phyloP scores from a whole-genome alignment of 1,284 basidiomycete species.

The Puccinia coronata region DNA sequence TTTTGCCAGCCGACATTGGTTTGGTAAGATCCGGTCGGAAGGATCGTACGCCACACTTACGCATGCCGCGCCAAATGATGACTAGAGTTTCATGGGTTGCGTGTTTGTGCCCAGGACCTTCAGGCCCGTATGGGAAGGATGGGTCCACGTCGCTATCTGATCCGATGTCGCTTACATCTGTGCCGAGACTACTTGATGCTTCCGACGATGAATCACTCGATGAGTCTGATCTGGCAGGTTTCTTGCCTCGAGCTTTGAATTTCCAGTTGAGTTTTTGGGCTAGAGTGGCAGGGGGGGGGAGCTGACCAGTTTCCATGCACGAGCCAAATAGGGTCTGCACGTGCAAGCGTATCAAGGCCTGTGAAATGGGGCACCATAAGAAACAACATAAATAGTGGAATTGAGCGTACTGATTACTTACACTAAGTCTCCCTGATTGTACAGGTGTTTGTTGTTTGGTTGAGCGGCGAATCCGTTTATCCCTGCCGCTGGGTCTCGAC shows the following conservation, averaged over 20 bases:
- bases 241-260: too few relatives aligned
- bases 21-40: neutral
- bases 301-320: neutral
- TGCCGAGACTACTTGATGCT: too few relatives aligned
- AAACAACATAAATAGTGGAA: neutral
- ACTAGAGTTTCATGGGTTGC: neutral
- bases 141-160: neutral
- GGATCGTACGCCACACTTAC: neutral
- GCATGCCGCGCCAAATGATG: conserved; percentile 24
- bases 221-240: neutral
- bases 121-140: neutral
- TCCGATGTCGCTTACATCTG: too few relatives aligned
- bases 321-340: neutral
- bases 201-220: neutral
- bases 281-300: neutral
- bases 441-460: too few relatives aligned
- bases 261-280: neutral
- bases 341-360: neutral
- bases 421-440: neutral
- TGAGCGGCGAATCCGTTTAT: neutral
- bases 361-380: neutral
- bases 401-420: neutral
- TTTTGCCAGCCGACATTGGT: neutral
- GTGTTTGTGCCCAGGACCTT: conserved; percentile 10
- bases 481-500: neutral